Conservation (phyloP, 768 basidiomycete genomes). For the Auricularia sp. region DNA sequence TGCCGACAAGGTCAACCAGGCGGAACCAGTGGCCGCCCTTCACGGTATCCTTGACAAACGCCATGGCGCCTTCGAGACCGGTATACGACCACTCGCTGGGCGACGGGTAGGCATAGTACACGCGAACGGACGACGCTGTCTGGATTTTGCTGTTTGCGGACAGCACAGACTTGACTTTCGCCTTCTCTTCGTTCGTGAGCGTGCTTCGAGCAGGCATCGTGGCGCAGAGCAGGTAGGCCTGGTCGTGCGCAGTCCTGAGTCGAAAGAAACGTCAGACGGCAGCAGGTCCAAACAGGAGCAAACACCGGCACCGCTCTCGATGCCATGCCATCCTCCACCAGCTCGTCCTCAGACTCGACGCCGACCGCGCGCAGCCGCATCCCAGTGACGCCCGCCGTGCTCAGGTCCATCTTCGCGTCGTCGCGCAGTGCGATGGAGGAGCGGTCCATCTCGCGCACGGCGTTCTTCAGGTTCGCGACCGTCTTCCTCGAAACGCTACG, state of each 20-base stretch:
- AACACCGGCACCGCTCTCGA: not conserved
- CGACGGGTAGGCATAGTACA: slow-evolving; percentile 83
- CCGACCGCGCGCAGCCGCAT: slow-evolving; percentile 25
- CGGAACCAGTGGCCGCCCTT: slow-evolving; percentile 54
- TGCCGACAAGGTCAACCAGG: slow-evolving; percentile 77
- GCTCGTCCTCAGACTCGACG: not conserved
- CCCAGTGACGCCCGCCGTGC: slow-evolving; percentile 72
- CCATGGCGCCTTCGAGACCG: slow-evolving; percentile 79
- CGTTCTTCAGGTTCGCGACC: slow-evolving; percentile 65
- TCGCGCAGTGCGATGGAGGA: slow-evolving; percentile 76
- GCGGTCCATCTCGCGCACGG: slow-evolving; percentile 71
- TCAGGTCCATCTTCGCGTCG: slow-evolving; percentile 79
- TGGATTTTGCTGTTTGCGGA: slow-evolving; percentile 63
- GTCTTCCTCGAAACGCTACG: not conserved
- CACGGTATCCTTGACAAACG: slow-evolving; percentile 52
- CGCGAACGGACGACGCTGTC: slow-evolving; percentile 70
- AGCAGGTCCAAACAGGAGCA: no score
- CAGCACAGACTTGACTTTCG: slow-evolving; percentile 45
- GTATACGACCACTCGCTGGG: slow-evolving; percentile 75
- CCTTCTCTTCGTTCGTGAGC: slow-evolving; percentile 66
- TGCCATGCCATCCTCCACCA: not conserved
- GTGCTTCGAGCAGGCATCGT: slow-evolving; percentile 66
- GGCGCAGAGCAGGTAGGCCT: not conserved
- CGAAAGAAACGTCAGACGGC: no score
- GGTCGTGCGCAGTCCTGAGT: no score